phyloP scores from a whole-genome alignment of 495 filamentous ascomycete genomes.

The Penicillium alfredii region DNA sequence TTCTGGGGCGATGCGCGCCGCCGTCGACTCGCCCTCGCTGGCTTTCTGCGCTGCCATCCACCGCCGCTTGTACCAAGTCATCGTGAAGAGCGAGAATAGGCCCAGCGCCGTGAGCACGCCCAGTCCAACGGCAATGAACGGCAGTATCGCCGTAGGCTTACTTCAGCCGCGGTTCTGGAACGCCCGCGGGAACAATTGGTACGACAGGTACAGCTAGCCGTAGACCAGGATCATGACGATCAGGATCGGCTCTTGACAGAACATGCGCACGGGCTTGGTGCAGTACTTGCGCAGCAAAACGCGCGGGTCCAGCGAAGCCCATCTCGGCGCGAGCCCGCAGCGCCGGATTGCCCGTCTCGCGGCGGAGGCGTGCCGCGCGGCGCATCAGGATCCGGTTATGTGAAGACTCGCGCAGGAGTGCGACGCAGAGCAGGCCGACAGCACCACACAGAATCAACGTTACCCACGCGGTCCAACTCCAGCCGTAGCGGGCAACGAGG shows the following conservation, averaged over 20 bases:
- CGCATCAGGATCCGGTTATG: constrained; percentile 37
- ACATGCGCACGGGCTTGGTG: constrained; percentile 48
- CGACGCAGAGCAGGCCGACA: constrained; percentile 47
- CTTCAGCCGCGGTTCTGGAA: constrained; percentile 43
- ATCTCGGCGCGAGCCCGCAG: constrained; percentile 48
- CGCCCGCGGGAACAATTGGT: constrained; percentile 46
- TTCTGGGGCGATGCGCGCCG: constrained; percentile 33
- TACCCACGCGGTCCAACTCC: constrained; percentile 54
- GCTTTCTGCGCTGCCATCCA: constrained; percentile 11
- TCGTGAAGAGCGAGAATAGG: constrained; percentile 17
- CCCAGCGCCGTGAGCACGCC: constrained; percentile 27
- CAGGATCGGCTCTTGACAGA: constrained; percentile 49
- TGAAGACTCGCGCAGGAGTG: constrained; percentile 56
- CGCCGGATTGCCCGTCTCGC: constrained; percentile 47
- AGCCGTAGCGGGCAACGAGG: constrained; percentile 26
- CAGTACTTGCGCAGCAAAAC: constrained; percentile 40
- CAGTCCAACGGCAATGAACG: constrained; percentile 49
- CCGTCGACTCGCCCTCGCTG: not conserved
- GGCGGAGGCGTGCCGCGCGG: constrained; percentile 42
- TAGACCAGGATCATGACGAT: constrained; percentile 46
- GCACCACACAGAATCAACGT: constrained; percentile 46
- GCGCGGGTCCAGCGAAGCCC: constrained; percentile 30
- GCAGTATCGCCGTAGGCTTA: constrained; percentile 32
- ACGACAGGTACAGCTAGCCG: constrained; percentile 49
- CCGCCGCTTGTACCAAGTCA: constrained; percentile 20